Evolutionary conservation across 75 land plant species (phyloP).

Genomic region (Ceratopteris richardii): DNA sequence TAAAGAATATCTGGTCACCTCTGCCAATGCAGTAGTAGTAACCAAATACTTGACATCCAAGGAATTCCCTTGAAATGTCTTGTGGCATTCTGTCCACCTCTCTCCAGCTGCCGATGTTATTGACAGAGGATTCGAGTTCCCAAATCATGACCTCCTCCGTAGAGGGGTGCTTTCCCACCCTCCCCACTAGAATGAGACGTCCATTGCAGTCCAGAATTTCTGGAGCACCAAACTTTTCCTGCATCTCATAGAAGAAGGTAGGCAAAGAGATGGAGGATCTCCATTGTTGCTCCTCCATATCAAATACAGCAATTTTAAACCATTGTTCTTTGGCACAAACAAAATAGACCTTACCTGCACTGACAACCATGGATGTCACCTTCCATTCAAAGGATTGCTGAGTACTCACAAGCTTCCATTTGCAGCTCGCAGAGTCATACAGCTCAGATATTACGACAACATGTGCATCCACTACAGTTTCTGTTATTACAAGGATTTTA

Average conservation of each 20-base stretch:
- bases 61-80: conserved; percentile 10
- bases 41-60: conserved; percentile 9
- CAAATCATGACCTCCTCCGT: conserved; percentile 2
- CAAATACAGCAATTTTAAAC: background rate
- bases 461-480: background rate
- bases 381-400: background rate
- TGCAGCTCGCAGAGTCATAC: conserved; percentile 3
- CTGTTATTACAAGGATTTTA: conserved; percentile 7
- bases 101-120: conserved; percentile 4
- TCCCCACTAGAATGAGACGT: conserved; percentile 1
- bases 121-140: conserved; percentile 8
- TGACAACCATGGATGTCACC: background rate
- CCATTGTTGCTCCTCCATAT: conserved; percentile 3
- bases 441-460: background rate
- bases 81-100: conserved; percentile 14
- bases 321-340: background rate
- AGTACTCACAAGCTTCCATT: background rate
- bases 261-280: background rate
- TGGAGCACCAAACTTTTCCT: background rate
- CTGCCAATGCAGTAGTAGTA: conserved; percentile 7
- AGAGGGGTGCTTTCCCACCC: conserved; percentile 6
- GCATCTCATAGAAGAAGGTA: background rate
- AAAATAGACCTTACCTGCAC: background rate
- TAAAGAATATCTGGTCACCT: conserved; percentile 7
- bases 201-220: background rate